Base-by-base conservation (phyloP, 805 yeast genomes). In the Hanseniaspora taiwanica region DNA sequence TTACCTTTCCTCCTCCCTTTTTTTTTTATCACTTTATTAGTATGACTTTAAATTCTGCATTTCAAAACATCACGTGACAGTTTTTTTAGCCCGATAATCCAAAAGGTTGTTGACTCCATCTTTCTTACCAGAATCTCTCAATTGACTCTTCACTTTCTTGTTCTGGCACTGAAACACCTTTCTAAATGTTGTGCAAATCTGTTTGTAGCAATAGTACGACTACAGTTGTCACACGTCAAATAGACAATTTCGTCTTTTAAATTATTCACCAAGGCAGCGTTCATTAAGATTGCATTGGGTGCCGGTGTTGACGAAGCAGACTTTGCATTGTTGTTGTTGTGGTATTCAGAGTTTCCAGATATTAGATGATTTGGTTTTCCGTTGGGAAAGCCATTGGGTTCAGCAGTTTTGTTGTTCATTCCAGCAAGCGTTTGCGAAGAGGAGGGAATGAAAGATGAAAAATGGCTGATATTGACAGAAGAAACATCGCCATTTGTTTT, bases 101-200 rank as follows among this genome's bases (percentile, higher is more conserved):
- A n/a, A n/a, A n/a, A n/a, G n/a, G n/a, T n/a, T n/a, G n/a, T n/a
- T n/a, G n/a, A n/a, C n/a, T n/a, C n/a, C n/a, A n/a, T 14, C 10
- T 25, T 7, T 8, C 10, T 25, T 25, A 7, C 29, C 10, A 7
- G 4, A 12, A 12, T 25, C 4, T 25, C n/a, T 25, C 29, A 7
- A 25, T 4, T 8, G 9, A 7, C 10, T 25, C 10, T 8, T n/a
- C 43, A 63, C 46, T 69, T 64, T 47, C 77, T 62, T 20, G 66
- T 65, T 43, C 82, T 70, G 10, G 96, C 81, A 35, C 84, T 83
- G 19, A 86, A 59, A 55, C 98, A 89, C 50, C 94, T 76, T 55
- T 86, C 93, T 23, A 89, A 69, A 60, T 89, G 98, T 33, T 83
- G 86, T 2, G 97, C 96, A 66, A 84, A 87, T 43, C 98, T 65